These are phyloP conservation scores for Alternaria alternata DNA, from an alignment of 2,329 filamentous ascomycete genomes.

Conservation along the genomic window DNA sequence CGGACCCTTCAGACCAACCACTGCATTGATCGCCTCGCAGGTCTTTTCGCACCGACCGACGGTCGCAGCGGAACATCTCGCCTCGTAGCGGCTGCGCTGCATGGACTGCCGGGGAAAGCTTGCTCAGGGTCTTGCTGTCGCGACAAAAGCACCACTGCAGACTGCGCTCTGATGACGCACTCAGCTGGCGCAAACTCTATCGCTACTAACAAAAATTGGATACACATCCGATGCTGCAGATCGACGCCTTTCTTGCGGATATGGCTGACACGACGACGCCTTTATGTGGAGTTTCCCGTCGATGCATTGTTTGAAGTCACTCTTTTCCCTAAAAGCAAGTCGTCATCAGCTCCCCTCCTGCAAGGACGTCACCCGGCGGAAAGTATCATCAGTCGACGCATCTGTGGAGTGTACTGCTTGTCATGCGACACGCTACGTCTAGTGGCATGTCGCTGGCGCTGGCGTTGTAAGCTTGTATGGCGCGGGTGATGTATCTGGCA, in stretches of 20 bases:
- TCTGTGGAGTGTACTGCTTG: conserved; percentile 28
- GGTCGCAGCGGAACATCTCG: conserved; percentile 23
- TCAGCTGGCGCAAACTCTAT: conserved; percentile 20
- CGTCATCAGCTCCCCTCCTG: conserved; percentile 21
- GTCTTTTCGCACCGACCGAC: conserved; percentile 24
- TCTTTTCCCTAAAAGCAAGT: conserved; percentile 15
- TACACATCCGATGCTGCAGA: conserved; percentile 35
- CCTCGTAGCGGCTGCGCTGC: conserved; percentile 19
- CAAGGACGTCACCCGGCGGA: conserved; percentile 22
- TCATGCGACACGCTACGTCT: conserved; percentile 22
- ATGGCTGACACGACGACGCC: conserved; percentile 39
- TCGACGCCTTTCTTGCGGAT: conserved; percentile 43
- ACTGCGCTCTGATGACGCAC: conserved; percentile 14
- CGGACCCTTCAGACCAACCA: conserved; percentile 38
- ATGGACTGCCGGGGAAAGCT: conserved; percentile 26
- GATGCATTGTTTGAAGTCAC: conserved; percentile 14
- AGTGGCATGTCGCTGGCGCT: conserved; percentile 29
- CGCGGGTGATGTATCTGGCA: conserved; percentile 34
- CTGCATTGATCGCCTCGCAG: conserved; percentile 24
- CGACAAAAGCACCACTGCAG: conserved; percentile 17
- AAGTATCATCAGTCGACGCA: conserved; percentile 24
- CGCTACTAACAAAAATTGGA: conserved; percentile 13
- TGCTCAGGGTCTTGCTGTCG: conserved; percentile 25
- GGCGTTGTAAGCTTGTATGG: conserved; percentile 19
- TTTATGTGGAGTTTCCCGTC: conserved; percentile 23